Conservation (phyloP, 2,329 filamentous ascomycete genomes). For the Lomentospora prolificans region DNA sequence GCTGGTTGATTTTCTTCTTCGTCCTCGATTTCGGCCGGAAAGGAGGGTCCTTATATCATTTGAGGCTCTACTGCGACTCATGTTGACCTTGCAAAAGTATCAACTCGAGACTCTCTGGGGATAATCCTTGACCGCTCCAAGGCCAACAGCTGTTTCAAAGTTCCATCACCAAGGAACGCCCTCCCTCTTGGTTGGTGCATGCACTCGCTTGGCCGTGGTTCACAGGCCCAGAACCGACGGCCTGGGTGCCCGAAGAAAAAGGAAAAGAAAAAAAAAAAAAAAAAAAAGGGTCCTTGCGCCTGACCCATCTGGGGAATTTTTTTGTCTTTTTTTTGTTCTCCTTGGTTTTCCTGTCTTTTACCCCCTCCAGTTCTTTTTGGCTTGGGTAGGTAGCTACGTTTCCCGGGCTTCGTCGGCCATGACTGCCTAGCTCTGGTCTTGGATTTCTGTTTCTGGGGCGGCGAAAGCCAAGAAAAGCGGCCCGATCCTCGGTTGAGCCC, state of each 20-base stretch:
- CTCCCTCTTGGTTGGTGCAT: background rate
- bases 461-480: too few species aligned
- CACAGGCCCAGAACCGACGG: background rate
- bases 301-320: background rate
- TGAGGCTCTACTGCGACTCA: background rate
- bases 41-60: background rate
- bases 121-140: background rate
- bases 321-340: background rate
- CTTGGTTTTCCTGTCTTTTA: too few species aligned
- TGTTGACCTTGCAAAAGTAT: background rate
- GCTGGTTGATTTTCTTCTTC: background rate
- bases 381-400: too few species aligned
- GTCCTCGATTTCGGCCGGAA: background rate
- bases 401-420: too few species aligned
- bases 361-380: too few species aligned
- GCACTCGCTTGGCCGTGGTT: background rate
- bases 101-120: background rate
- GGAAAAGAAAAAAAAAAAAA: background rate
- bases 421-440: background rate
- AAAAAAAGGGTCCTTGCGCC: too few species aligned
- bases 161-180: background rate
- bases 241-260: background rate
- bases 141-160: background rate
- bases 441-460: background rate
- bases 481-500: too few species aligned